Base-by-base conservation (phyloP, 495 filamentous ascomycete species). In the Aspergillus steynii region DNA sequence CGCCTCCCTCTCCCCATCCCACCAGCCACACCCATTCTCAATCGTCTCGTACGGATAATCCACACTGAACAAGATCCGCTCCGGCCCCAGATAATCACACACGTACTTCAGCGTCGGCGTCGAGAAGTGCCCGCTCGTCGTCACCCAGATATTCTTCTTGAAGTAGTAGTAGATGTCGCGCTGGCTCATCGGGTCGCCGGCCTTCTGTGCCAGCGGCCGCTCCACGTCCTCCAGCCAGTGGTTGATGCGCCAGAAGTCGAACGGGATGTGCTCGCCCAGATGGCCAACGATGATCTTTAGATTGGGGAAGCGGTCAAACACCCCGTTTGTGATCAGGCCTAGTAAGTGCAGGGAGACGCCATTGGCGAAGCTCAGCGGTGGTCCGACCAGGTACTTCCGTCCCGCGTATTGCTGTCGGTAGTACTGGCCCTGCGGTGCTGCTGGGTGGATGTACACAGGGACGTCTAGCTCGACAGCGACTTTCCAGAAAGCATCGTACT, bases 251-350 rank as follows among this genome's bases (percentile, higher is more conserved):
- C 80, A 79, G 26, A 87, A 65, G 69, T 83, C 80, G 58, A 83
- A 85, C 2, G 83, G 83, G 9, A 86, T 68, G 61, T 78, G 74
- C 70, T 88, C 83, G 12, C 84, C 84, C 64, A 83, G 71, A 65
- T 88, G 84, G 1, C 83, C 82, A 37, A 87, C 67, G 50, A 87
- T 76, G n/a, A 86, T 69, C 64, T 86, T 83, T 26, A 84, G 59
- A 5, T 69, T 74, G 0, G 83, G 78, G 51, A 63, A 66, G 3
- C 72, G 72, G 57, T 72, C 72, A 52, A 74, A 68, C 12, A 79
- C 77, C 14, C 77, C 79, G 54, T 72, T 73, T 2, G 71, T 74
- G 45, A 80, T 68, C 54, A 81, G 63, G 26, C 78, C 76, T 8
- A 80, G 65, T 8, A 74, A 46, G 56, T 80, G 77, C 49, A 76